Conservation (phyloP, 2,329 filamentous ascomycete species). For the Calonectria montana region DNA sequence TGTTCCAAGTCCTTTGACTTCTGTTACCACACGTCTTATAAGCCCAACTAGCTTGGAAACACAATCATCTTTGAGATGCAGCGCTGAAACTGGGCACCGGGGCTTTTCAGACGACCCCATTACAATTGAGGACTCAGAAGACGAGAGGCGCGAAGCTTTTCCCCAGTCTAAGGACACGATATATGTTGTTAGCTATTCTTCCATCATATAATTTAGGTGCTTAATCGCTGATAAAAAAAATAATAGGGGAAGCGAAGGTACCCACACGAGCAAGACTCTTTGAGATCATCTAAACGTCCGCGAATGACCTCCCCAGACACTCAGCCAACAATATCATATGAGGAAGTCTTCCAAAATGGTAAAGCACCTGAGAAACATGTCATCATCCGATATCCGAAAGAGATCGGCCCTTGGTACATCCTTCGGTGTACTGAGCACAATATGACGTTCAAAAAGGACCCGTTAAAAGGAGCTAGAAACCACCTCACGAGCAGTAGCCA, state of each 20-base stretch:
- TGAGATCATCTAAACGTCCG: neutral
- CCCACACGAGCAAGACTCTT: neutral
- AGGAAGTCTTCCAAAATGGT: slow-evolving; percentile 23
- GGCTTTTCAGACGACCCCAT: neutral
- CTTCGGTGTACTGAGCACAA: slow-evolving; percentile 10
- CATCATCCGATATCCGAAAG: neutral
- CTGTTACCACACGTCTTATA: neutral
- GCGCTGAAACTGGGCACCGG: neutral
- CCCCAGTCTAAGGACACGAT: neutral
- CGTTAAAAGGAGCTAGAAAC: neutral
- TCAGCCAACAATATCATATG: neutral
- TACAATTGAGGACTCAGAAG: neutral
- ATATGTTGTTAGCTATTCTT: neutral
- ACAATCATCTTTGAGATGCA: neutral
- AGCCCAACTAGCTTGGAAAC: neutral
- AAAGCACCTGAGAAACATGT: neutral
- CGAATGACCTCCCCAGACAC: neutral
- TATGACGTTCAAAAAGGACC: neutral
- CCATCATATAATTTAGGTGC: neutral
- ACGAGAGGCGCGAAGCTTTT: neutral
- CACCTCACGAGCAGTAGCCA: slow-evolving; percentile 7
- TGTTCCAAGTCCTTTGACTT: neutral
- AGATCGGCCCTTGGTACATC: slow-evolving; percentile 14
- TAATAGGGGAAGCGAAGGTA: neutral
- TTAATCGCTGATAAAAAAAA: neutral